phyloP scores from a whole-genome alignment of 441 rosid genomes.

The Corymbia citriodora region DNA sequence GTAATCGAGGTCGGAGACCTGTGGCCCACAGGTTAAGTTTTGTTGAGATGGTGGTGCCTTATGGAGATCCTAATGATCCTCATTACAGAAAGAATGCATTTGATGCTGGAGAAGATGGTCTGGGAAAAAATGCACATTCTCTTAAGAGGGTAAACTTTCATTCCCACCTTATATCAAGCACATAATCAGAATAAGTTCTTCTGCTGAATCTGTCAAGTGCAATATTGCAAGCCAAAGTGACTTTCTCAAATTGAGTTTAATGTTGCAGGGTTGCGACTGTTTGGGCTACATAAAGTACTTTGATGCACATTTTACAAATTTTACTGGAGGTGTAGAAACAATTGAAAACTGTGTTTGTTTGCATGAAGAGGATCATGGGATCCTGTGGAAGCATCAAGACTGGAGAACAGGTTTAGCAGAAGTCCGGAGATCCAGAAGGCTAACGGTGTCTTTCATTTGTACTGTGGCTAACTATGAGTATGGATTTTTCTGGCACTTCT shows the following conservation, averaged over 20 bases:
- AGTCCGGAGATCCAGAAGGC: constrained; percentile 44
- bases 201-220: not conserved
- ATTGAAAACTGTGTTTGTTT: constrained; percentile 45
- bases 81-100: constrained; percentile 49
- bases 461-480: constrained; percentile 51
- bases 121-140: constrained; percentile 47
- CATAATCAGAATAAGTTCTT: not conserved
- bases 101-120: constrained; percentile 53
- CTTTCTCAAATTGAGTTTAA: not conserved
- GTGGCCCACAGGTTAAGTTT: constrained; percentile 44
- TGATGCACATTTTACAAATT: constrained; percentile 43
- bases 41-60: constrained; percentile 53
- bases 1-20: constrained; percentile 42
- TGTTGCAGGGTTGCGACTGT: constrained; percentile 42
- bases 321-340: constrained; percentile 45
- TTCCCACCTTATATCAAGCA: not conserved
- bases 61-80: constrained; percentile 50
- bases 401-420: constrained; percentile 55
- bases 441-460: constrained; percentile 36
- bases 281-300: constrained; percentile 45
- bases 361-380: constrained; percentile 51
- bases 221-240: not conserved
- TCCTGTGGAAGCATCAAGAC: constrained; percentile 57
- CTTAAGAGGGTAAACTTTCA: constrained; percentile 29
- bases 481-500: constrained; percentile 50